Percentiles rank a stretch among this genome's conserved stretches.
Conservation (phyloP, 2,329 filamentous ascomycete species). For the Endocalyx cinctus region DNA sequence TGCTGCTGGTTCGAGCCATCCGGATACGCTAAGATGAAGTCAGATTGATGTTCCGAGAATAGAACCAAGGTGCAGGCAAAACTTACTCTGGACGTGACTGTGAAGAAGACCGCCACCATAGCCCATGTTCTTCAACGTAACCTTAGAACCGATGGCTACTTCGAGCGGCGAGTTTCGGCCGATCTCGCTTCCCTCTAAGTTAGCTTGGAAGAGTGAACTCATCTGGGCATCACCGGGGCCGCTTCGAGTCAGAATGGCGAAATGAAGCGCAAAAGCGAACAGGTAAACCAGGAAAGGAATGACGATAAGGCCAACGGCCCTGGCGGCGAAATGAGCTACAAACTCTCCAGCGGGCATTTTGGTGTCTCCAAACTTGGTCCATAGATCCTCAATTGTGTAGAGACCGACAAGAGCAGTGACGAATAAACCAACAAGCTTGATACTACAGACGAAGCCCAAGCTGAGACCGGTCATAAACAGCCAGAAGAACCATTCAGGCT, state of each 20-base stretch:
- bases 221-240: constrained; percentile 99
- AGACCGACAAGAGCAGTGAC: constrained; percentile 90
- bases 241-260: constrained; percentile 86
- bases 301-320: constrained; percentile 81
- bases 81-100: constrained; percentile 80
- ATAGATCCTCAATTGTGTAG: constrained; percentile 94
- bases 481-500: constrained; percentile 91
- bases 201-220: constrained; percentile 98
- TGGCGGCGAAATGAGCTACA: constrained; percentile 71
- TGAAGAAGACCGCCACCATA: constrained; percentile 95
- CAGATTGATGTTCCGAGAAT: constrained; percentile 9
- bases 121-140: constrained; percentile 98
- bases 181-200: constrained; percentile 87
- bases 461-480: constrained; percentile 88
- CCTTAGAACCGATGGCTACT: constrained; percentile 80
- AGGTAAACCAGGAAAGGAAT: constrained; percentile 90
- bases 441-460: constrained; percentile 96
- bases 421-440: constrained; percentile 97
- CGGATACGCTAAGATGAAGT: constrained; percentile 56
- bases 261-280: constrained; percentile 92
- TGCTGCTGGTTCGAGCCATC: constrained; percentile 94
- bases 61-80: constrained; percentile 1
- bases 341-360: constrained; percentile 71
- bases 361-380: constrained; percentile 94
- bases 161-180: constrained; percentile 93